These are phyloP conservation scores for Botryotinia convoluta DNA, from an alignment of 2,329 filamentous ascomycete species.

Conservation along the genomic window DNA sequence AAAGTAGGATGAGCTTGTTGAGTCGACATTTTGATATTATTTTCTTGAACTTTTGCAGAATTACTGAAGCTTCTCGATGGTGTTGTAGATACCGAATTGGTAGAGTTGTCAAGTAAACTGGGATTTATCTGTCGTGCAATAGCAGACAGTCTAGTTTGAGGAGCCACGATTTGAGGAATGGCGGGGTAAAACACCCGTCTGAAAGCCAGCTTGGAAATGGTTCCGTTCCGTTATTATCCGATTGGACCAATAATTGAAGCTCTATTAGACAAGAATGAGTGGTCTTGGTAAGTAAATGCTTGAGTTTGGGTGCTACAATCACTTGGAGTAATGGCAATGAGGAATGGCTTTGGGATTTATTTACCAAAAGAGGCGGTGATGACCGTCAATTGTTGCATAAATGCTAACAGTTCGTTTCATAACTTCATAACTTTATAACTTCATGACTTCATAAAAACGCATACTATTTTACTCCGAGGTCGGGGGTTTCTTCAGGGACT, in stretches of 20 bases:
- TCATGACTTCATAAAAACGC: not conserved
- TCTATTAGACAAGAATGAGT: not conserved
- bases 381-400: not conserved
- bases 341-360: not conserved
- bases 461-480: slow-evolving; percentile 9
- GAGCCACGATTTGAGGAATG: slow-evolving; percentile 25
- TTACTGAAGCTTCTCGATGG: slow-evolving; percentile 22
- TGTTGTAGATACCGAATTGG: not conserved
- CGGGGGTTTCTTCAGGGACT: not conserved
- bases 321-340: not conserved
- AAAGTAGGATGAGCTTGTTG: slow-evolving; percentile 67
- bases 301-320: not conserved
- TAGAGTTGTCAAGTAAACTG: not conserved
- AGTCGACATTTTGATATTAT: slow-evolving; percentile 51
- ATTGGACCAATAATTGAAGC: slow-evolving; percentile 12
- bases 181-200: slow-evolving; percentile 23
- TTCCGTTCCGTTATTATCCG: slow-evolving; percentile 11
- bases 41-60: not conserved
- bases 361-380: not conserved
- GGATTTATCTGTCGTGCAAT: slow-evolving; percentile 39
- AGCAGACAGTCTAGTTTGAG: slow-evolving; percentile 35
- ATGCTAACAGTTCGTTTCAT: not conserved
- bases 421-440: slow-evolving; percentile 12
- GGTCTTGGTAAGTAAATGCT: not conserved
- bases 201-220: slow-evolving; percentile 14